Conservation (phyloP, 179 eudicot species). For the Beta lomatogona region DNA sequence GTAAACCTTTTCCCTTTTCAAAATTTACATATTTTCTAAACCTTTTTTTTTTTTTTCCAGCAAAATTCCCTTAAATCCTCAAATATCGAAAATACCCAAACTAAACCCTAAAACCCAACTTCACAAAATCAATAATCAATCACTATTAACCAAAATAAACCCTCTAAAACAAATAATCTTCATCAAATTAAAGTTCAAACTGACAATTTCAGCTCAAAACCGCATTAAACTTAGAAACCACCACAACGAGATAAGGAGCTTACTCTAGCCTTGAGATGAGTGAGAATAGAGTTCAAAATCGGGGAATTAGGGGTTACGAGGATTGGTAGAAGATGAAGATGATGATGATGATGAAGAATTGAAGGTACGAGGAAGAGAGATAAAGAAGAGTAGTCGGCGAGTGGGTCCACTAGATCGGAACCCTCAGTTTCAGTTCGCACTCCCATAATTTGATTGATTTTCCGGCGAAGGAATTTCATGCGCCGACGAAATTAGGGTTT, state of each 20-base stretch:
- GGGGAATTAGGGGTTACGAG: conserved; percentile 27
- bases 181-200: neutral
- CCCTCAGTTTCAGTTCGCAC: neutral
- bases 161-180: neutral
- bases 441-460: conserved; percentile 10
- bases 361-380: conserved; percentile 43
- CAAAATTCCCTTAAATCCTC: neutral
- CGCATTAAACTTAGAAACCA: neutral
- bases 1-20: neutral
- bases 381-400: conserved; percentile 35
- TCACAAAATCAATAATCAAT: neutral
- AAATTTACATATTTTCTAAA: neutral
- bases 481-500: neutral
- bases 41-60: neutral
- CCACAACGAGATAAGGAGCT: neutral
- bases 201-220: neutral
- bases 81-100: neutral
- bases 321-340: conserved; percentile 27
- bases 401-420: conserved; percentile 51
- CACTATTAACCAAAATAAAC: neutral
- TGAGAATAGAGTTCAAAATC: conserved; percentile 36
- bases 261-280: conserved; percentile 44
- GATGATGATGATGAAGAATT: conserved; percentile 26
- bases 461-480: neutral
- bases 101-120: conserved; percentile 2